Percentiles rank a stretch among this genome's conserved stretches.
Evolutionary conservation across 768 basidiomycete species (phyloP).

Genomic region (Amanita exitialis): DNA sequence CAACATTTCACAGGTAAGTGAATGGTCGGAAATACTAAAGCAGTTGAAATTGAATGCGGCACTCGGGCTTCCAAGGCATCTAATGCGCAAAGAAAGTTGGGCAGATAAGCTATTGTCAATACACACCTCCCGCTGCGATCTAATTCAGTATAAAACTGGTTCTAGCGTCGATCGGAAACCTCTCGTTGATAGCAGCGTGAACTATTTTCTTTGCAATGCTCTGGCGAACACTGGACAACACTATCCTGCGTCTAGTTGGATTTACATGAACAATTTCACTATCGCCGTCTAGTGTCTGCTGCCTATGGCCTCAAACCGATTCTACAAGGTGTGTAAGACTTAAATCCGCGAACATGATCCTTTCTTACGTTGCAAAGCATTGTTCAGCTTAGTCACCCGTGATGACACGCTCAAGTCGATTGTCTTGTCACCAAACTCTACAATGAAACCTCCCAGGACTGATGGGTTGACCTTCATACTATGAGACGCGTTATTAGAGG

Average conservation of each 20-base stretch:
- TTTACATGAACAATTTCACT: neutral
- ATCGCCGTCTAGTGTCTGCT: neutral
- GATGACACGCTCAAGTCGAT: slow-evolving; percentile 93
- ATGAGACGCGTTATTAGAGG: neutral
- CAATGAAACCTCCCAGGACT: slow-evolving; percentile 86
- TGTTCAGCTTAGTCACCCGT: slow-evolving; percentile 92
- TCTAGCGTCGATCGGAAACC: neutral
- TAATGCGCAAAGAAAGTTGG: neutral
- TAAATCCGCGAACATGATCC: neutral
- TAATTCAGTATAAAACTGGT: neutral
- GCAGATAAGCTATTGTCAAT: neutral
- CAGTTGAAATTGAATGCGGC: neutral
- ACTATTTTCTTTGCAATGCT: neutral
- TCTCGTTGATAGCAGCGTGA: neutral
- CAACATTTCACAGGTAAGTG: neutral
- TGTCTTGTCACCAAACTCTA: slow-evolving; percentile 98
- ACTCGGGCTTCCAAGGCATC: neutral
- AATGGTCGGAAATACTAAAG: neutral
- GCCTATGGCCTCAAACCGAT: slow-evolving; percentile 24
- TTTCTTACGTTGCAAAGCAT: slow-evolving; percentile 67
- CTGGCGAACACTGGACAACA: neutral
- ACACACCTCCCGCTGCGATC: neutral
- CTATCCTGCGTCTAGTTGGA: neutral
- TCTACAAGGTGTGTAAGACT: slow-evolving; percentile 15
- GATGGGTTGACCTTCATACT: slow-evolving; percentile 71